Evolutionary conservation across 768 basidiomycete species (phyloP).

Genomic region (Termitomyces sp.): DNA sequence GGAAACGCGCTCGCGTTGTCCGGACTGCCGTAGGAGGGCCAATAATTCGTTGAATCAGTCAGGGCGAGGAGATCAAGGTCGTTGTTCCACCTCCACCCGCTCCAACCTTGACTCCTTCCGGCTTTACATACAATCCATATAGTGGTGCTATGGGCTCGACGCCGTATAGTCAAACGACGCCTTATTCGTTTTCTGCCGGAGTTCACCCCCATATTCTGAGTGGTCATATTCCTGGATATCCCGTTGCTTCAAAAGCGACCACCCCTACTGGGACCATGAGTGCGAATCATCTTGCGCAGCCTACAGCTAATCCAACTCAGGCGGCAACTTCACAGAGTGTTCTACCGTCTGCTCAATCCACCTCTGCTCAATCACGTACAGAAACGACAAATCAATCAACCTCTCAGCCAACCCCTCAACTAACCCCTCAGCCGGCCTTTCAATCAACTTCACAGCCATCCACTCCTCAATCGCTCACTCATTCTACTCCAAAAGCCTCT

Average conservation of each 20-base stretch:
- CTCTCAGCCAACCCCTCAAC: no score
- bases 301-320: not conserved
- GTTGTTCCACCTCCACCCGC: slow-evolving; percentile 29
- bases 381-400: no score
- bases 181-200: slow-evolving; percentile 9
- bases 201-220: slow-evolving; percentile 5
- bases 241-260: not conserved
- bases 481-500: not conserved
- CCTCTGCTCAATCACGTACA: not conserved
- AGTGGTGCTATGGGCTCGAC: slow-evolving; percentile 11
- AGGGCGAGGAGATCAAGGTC: slow-evolving; percentile 51
- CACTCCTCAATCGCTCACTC: not conserved
- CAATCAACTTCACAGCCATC: not conserved
- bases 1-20: slow-evolving; percentile 59
- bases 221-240: slow-evolving; percentile 3
- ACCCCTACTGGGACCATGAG: not conserved
- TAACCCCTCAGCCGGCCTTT: not conserved
- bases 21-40: slow-evolving; percentile 62
- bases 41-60: slow-evolving; percentile 67
- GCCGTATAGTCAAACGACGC: slow-evolving; percentile 12
- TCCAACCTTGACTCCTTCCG: slow-evolving; percentile 12
- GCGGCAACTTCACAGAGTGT: not conserved
- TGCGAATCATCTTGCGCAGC: not conserved
- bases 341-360: not conserved
- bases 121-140: slow-evolving; percentile 6